These are phyloP conservation scores for Cytospora piceicola DNA, from an alignment of 2,329 filamentous ascomycete species.

Conservation along the genomic window DNA sequence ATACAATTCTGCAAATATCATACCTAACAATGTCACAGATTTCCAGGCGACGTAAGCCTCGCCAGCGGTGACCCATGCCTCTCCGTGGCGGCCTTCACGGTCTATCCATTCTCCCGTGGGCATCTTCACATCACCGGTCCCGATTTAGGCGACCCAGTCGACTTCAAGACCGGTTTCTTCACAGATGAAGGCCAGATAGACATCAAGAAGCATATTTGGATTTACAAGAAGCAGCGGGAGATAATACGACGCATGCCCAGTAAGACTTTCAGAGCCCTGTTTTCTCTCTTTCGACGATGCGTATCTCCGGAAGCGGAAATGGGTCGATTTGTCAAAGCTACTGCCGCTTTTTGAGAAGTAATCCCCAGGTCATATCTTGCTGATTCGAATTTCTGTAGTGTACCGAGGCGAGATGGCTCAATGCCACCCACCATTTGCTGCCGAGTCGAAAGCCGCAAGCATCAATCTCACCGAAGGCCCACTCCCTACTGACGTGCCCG, in stretches of 20 bases:
- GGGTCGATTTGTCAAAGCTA: too few relatives aligned
- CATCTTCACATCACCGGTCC: constrained; percentile 50
- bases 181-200: constrained; percentile 49
- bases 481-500: constrained; percentile 31
- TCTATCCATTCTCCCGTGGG: constrained; percentile 21
- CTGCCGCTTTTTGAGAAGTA: too few relatives aligned
- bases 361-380: too few relatives aligned
- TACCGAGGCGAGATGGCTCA: constrained; percentile 39
- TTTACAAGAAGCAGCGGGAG: constrained; percentile 54
- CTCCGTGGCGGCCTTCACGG: constrained; percentile 7
- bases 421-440: constrained; percentile 34
- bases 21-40: background rate
- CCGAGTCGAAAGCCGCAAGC: constrained; percentile 45
- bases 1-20: background rate
- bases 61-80: constrained; percentile 33
- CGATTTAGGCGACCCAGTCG: constrained; percentile 43
- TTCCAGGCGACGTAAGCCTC: constrained; percentile 22
- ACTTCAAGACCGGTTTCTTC: constrained; percentile 59
- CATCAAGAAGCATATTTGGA: constrained; percentile 55
- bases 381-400: too few relatives aligned
- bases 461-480: constrained; percentile 32
- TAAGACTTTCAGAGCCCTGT: too few relatives aligned
- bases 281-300: too few relatives aligned
- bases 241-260: constrained; percentile 51
- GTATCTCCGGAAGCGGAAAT: too few relatives aligned